Evolutionary conservation across 352 stramenopile genomes (phyloP).

Genomic region (Globisporangium spinosum): DNA sequence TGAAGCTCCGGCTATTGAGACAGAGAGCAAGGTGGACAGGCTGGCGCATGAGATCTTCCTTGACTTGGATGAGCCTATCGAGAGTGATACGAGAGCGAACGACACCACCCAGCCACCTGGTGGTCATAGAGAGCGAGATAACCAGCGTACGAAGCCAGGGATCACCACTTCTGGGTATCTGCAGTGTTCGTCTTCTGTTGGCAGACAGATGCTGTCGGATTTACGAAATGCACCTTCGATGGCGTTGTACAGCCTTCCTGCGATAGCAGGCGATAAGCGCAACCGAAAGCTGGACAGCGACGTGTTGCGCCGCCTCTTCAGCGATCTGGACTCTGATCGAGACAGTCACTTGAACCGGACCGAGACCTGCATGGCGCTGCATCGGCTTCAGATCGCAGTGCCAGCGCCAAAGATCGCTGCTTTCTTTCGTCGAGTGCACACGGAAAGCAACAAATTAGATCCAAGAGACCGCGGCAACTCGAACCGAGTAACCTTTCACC

Average conservation of each 20-base stretch:
- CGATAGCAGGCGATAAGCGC: constrained; percentile 1
- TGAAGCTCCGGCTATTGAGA: neutral
- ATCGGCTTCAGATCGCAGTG: constrained; percentile 64
- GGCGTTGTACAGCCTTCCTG: constrained; percentile 50
- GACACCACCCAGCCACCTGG: too few species aligned
- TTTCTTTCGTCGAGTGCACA: constrained; percentile 64
- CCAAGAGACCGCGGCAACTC: constrained; percentile 5
- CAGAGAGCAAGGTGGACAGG: neutral
- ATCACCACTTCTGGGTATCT: neutral
- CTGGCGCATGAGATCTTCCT: constrained; percentile 4
- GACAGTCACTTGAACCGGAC: constrained; percentile 72
- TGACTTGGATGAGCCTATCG: neutral
- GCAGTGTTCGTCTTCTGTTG: constrained; percentile 40
- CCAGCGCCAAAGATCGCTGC: constrained; percentile 49
- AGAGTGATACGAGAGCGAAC: neutral
- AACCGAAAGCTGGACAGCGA: constrained; percentile 35
- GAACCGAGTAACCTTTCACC: constrained; percentile 10
- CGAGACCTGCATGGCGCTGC: constrained; percentile 66
- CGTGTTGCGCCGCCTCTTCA: constrained; percentile 75
- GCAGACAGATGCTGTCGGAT: constrained; percentile 66
- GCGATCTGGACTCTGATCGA: constrained; percentile 59
- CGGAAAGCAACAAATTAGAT: neutral
- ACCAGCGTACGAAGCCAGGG: neutral
- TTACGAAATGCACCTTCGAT: constrained; percentile 61
- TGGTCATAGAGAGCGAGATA: neutral